These are phyloP conservation scores for Amanita polypyramis DNA, from an alignment of 768 basidiomycete genomes.

Conservation along the genomic window DNA sequence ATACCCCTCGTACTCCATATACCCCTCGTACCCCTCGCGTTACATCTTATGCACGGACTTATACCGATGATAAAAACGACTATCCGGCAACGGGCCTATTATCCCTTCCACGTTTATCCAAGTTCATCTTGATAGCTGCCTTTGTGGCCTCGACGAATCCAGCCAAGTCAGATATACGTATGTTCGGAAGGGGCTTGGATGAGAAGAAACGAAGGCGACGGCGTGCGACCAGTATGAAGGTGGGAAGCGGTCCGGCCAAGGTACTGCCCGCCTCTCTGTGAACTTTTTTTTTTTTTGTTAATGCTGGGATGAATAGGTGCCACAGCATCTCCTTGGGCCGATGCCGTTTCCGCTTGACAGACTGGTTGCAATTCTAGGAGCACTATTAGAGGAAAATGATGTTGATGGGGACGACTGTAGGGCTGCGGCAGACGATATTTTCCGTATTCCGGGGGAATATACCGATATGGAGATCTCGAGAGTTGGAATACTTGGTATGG, in stretches of 20 bases:
- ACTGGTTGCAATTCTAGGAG: constrained; percentile 69
- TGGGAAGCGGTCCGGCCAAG: constrained; percentile 36
- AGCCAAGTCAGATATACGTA: constrained; percentile 62
- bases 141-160: constrained; percentile 86
- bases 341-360: constrained; percentile 71
- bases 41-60: neutral
- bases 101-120: constrained; percentile 54
- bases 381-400: constrained; percentile 67
- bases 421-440: constrained; percentile 34
- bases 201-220: constrained; percentile 42
- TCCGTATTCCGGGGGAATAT: constrained; percentile 53
- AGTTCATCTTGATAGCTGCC: constrained; percentile 65
- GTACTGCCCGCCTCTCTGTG: constrained; percentile 14
- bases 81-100: constrained; percentile 14
- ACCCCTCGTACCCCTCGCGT: constrained; percentile 5
- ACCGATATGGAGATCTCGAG: constrained; percentile 66
- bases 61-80: neutral
- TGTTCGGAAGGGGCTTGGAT: constrained; percentile 70
- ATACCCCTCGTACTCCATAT: constrained; percentile 2
- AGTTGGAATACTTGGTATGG: constrained; percentile 47
- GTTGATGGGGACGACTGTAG: constrained; percentile 22
- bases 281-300: neutral
- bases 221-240: constrained; percentile 15
- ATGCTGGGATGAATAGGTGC: constrained; percentile 31
- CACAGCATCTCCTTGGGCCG: constrained; percentile 76